Evolutionary conservation across 768 basidiomycete species (phyloP).

Genomic region (Collybia sp.): DNA sequence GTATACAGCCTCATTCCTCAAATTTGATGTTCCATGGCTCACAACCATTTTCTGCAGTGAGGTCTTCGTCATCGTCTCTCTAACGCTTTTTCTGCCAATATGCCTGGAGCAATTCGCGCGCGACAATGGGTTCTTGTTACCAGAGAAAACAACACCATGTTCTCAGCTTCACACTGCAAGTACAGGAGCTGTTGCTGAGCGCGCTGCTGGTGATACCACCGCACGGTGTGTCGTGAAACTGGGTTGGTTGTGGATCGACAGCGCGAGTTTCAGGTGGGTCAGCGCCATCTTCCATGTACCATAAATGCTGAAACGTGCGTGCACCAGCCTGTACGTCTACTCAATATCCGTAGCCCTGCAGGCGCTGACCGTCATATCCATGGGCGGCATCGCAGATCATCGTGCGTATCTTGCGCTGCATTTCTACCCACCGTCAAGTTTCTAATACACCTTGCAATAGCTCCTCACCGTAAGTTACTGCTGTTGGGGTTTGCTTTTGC

Average conservation of each 20-base stretch:
- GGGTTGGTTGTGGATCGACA: conserved; percentile 85
- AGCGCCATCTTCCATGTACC: background rate
- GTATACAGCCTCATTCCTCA: conserved; percentile 1
- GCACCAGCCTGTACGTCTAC: conserved; percentile 74
- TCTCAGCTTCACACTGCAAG: conserved; percentile 17
- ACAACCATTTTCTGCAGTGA: conserved; percentile 42
- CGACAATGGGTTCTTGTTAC: conserved; percentile 79
- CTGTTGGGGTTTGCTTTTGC: conserved; percentile 70
- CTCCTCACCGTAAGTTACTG: conserved; percentile 72
- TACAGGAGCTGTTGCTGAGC: conserved; percentile 5
- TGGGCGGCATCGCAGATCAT: conserved; percentile 88
- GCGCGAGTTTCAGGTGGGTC: conserved; percentile 82
- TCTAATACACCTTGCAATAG: conserved; percentile 12
- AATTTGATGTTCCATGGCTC: background rate
- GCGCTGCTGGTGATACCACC: conserved; percentile 2
- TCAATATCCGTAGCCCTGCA: conserved; percentile 87
- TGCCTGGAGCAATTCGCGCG: conserved; percentile 86
- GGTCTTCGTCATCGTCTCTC: conserved; percentile 76
- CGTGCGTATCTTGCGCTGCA: conserved; percentile 53
- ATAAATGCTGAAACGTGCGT: background rate
- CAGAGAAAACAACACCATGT: conserved; percentile 65
- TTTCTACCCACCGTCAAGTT: background rate
- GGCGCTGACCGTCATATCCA: conserved; percentile 91
- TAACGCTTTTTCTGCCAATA: conserved; percentile 81
- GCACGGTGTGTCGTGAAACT: conserved; percentile 77